Base-by-base conservation (phyloP, 2,329 filamentous ascomycete species). In the Cercospora sesami region DNA sequence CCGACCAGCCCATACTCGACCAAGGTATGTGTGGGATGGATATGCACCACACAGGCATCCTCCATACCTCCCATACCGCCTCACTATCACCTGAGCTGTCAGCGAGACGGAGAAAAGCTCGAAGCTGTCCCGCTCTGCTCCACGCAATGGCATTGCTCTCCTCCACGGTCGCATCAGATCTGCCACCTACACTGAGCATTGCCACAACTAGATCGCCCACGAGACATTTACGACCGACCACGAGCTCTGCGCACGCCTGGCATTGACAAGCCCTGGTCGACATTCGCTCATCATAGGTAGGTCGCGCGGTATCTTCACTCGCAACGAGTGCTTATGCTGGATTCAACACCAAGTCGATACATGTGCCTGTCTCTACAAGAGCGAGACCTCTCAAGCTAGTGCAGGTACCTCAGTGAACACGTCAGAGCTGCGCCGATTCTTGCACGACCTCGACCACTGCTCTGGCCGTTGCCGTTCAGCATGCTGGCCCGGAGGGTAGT, bases 381-480 rank as follows among this genome's bases (percentile, higher is more conserved):
- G 21, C 21, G 45, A 51, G 45, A 26, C 45, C 16, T 23, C 57
- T 23, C 57, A 18, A 61, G 33, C 70, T 72, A 71, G 66, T 68
- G 70, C 70, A 72, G 70, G 70, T 72, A 67, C 70, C 42, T 33
- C 36, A 51, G 18, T 42, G 65, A 39, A 72, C 69, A 69, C 69
- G 70, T 72, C 70, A 72, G 65, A 69, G 60, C 60, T 63, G 42
- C 48, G 60, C 60, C 60, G 42, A 63, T 14, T 31, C 60, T 36
- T 63, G 18, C 42, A 63, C 42, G 23, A 53, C 60, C 42, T 55
- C 23, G 60, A 63, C n/a, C 26, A 63, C 28, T 63, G 42, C 60
- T 53, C 21, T 48, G 42, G 42, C 42, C 6, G 42, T 23, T 48
- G 42, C 69, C 61, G 60, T 63, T 30, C 48, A 58, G 18, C 23